These are phyloP conservation scores for Vigna trinervia DNA, from an alignment of 306 rosid genomes.

Conservation along the genomic window DNA sequence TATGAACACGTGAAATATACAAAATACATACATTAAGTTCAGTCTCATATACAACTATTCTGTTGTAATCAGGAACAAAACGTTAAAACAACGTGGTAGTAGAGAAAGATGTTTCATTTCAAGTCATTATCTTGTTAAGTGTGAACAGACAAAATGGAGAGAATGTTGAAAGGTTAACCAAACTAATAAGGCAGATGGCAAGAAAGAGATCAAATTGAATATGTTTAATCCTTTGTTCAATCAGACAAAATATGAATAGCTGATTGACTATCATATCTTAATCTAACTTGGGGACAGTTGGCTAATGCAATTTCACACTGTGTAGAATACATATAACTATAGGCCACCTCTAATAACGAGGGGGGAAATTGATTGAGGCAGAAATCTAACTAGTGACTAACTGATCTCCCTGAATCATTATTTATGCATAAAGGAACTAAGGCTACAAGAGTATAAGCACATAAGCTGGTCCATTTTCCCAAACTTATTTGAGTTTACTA, in stretches of 20 bases:
- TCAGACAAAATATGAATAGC: background rate
- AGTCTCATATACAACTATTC: background rate
- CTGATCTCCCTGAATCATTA: background rate
- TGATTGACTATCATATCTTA: slow-evolving; percentile 12
- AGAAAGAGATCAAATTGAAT: slow-evolving; percentile 1
- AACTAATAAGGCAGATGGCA: background rate
- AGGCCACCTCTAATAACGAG: background rate
- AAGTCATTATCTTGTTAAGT: background rate
- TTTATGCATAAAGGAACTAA: slow-evolving; percentile 24
- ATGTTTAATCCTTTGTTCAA: background rate
- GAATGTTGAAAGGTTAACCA: slow-evolving; percentile 11
- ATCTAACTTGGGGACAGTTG: slow-evolving; percentile 3
- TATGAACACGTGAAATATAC: background rate
- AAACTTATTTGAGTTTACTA: slow-evolving; percentile 14
- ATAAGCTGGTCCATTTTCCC: slow-evolving; percentile 4
- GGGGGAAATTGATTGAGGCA: background rate
- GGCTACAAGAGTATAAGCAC: background rate
- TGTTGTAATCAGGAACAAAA: background rate
- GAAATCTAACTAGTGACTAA: background rate
- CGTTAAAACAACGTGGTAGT: background rate
- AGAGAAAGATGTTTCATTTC: slow-evolving; percentile 26
- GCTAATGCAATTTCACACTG: background rate
- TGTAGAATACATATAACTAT: background rate
- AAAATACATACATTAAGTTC: background rate
- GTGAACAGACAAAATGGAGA: background rate